Conservation (phyloP, 1,284 basidiomycete genomes). For the Neotropicomus parvogracilis region DNA sequence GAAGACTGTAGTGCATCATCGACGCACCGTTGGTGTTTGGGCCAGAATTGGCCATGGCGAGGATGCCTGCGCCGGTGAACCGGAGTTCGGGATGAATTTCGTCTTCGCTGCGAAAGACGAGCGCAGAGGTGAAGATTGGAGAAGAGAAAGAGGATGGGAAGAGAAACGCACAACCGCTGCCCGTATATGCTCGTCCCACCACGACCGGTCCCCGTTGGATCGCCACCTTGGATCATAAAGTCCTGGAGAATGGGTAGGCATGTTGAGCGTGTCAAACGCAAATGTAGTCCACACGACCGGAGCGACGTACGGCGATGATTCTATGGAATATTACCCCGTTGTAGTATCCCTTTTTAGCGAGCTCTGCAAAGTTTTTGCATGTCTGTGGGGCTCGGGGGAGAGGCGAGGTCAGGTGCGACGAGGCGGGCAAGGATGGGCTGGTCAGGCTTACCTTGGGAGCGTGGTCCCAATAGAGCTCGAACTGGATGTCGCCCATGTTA, state of each 20-base stretch:
- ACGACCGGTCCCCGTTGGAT: slow-evolving; percentile 92
- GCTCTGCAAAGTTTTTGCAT: slow-evolving; percentile 90
- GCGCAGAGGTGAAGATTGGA: too few species aligned
- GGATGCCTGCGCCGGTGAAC: slow-evolving; percentile 93
- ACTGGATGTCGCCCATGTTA: slow-evolving; percentile 79
- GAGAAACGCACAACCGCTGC: slow-evolving; percentile 70
- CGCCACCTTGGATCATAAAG: slow-evolving; percentile 95
- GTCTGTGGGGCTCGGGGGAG: slow-evolving; percentile 49
- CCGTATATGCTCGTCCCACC: slow-evolving; percentile 94
- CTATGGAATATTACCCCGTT: slow-evolving; percentile 86
- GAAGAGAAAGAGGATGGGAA: neutral
- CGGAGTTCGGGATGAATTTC: slow-evolving; percentile 85
- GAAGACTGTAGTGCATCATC: neutral
- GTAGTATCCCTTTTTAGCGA: slow-evolving; percentile 83
- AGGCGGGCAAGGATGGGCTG: neutral
- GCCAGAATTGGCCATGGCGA: slow-evolving; percentile 95
- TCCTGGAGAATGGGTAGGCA: slow-evolving; percentile 42
- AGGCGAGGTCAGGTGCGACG: neutral
- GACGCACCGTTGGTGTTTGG: slow-evolving; percentile 85
- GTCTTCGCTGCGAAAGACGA: slow-evolving; percentile 55
- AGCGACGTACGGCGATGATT: slow-evolving; percentile 70
- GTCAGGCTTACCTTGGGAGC: slow-evolving; percentile 69
- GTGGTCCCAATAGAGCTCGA: slow-evolving; percentile 90
- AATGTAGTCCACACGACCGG: too few species aligned
- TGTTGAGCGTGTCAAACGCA: neutral